These are phyloP conservation scores for Aphanomyces stellatus DNA, from an alignment of 352 stramenopile species.

Conservation along the genomic window DNA sequence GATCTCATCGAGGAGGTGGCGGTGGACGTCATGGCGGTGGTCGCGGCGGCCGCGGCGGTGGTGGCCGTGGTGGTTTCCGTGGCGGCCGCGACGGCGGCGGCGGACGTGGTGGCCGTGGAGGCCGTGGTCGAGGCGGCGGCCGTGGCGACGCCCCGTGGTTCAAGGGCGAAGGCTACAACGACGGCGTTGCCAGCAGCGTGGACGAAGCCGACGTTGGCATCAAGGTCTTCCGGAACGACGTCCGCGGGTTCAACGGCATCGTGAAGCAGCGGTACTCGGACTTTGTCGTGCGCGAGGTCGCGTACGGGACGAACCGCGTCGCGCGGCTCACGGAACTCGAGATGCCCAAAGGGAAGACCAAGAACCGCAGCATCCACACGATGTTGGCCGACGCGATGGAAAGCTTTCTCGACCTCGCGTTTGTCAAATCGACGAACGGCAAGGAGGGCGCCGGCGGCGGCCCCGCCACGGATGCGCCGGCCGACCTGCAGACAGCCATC, in stretches of 20 bases:
- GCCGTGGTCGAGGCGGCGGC: constrained; percentile 21
- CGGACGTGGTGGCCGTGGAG: constrained; percentile 17
- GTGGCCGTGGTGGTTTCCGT: constrained; percentile 23
- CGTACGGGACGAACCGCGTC: constrained; percentile 34
- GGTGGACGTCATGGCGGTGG: constrained; percentile 26
- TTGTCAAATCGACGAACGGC: neutral
- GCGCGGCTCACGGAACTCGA: constrained; percentile 58
- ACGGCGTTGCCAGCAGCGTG: constrained; percentile 61
- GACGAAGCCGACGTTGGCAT: constrained; percentile 73
- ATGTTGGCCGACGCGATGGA: constrained; percentile 9
- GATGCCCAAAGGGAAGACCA: constrained; percentile 30
- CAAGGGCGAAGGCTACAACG: constrained; percentile 57
- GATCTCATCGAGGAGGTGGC: constrained; percentile 13
- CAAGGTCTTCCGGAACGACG: constrained; percentile 45
- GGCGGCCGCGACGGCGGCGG: constrained; percentile 19
- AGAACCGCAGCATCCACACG: constrained; percentile 18
- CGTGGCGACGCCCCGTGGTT: constrained; percentile 31
- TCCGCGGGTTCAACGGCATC: constrained; percentile 69
- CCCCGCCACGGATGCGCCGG: neutral
- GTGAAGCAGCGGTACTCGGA: constrained; percentile 89
- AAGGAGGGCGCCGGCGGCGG: neutral
- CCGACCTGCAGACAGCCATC: neutral
- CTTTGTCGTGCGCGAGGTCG: constrained; percentile 87
- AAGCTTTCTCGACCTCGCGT: constrained; percentile 9
- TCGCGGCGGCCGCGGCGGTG: constrained; percentile 14